Evolutionary conservation across 1,284 basidiomycete genomes (phyloP).

Genomic region (Trichosporon sp.): DNA sequence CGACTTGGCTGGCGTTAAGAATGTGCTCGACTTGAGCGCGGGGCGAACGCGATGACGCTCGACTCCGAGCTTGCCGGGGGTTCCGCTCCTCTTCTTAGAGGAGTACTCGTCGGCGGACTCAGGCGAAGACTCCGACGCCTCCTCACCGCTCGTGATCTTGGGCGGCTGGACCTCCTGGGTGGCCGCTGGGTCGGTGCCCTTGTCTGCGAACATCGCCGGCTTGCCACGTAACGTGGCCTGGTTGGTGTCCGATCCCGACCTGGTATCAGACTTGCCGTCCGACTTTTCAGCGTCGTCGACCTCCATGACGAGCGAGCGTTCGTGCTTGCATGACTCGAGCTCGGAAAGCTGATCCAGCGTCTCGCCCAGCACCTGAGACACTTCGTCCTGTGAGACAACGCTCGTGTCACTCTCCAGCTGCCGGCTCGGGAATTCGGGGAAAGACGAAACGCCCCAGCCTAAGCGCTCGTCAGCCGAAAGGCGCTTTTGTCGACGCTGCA

Average conservation of each 20-base stretch:
- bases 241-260: background rate
- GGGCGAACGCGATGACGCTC: slow-evolving; percentile 4
- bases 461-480: slow-evolving; percentile 23
- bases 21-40: slow-evolving; percentile 8
- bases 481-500: slow-evolving; percentile 9
- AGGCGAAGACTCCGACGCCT: background rate
- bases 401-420: slow-evolving; percentile 13
- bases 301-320: slow-evolving; percentile 1
- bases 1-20: background rate
- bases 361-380: slow-evolving; percentile 7
- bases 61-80: background rate
- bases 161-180: background rate
- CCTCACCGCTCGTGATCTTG: background rate
- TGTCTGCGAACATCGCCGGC: background rate
- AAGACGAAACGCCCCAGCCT: slow-evolving; percentile 40
- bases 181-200: background rate
- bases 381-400: slow-evolving; percentile 16
- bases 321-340: slow-evolving; percentile 5
- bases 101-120: background rate
- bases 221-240: slow-evolving; percentile 5
- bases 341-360: background rate
- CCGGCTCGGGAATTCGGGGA: slow-evolving; percentile 37
- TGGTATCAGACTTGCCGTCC: background rate
- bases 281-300: slow-evolving; percentile 1
- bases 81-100: background rate